Conservation (phyloP, 2,329 filamentous ascomycete genomes). For the Aspergillus ochraceoroseus region DNA sequence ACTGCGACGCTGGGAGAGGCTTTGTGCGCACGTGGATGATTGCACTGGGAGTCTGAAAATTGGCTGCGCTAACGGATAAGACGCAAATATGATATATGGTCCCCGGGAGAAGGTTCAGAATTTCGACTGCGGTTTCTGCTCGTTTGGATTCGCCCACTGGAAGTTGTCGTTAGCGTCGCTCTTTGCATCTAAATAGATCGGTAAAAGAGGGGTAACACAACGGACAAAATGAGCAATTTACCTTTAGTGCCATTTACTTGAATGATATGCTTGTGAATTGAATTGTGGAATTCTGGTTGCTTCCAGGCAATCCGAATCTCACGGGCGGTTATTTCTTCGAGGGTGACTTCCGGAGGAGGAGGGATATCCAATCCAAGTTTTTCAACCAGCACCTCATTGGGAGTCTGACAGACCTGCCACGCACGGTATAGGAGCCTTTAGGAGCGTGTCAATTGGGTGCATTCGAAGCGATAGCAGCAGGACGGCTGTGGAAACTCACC, state of each 20-base stretch:
- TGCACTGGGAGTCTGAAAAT: slow-evolving; percentile 84
- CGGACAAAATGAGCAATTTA: slow-evolving; percentile 43
- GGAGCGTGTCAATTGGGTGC: slow-evolving; percentile 1
- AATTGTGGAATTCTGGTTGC: slow-evolving; percentile 59
- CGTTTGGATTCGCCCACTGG: slow-evolving; percentile 78
- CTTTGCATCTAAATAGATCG: neutral
- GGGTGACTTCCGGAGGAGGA: slow-evolving; percentile 78
- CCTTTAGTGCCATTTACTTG: slow-evolving; percentile 90
- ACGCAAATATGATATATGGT: slow-evolving; percentile 93
- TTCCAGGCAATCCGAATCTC: slow-evolving; percentile 91
- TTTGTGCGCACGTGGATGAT: slow-evolving; percentile 77
- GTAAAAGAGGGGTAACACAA: no score
- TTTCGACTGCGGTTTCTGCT: slow-evolving; percentile 80
- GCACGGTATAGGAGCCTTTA: slow-evolving; percentile 76
- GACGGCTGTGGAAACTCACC: slow-evolving; percentile 43
- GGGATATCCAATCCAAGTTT: slow-evolving; percentile 93
- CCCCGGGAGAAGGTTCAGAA: slow-evolving; percentile 78
- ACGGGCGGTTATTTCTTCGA: slow-evolving; percentile 82
- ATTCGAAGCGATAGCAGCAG: neutral
- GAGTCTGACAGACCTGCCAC: slow-evolving; percentile 82
- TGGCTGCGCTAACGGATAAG: slow-evolving; percentile 82
- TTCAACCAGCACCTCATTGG: slow-evolving; percentile 82
- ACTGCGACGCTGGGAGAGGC: slow-evolving; percentile 44
- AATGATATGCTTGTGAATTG: slow-evolving; percentile 81
- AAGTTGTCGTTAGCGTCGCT: slow-evolving; percentile 16